Evolutionary conservation across 1,284 basidiomycete genomes (phyloP).

Genomic region (Phaffia rhodozyma): DNA sequence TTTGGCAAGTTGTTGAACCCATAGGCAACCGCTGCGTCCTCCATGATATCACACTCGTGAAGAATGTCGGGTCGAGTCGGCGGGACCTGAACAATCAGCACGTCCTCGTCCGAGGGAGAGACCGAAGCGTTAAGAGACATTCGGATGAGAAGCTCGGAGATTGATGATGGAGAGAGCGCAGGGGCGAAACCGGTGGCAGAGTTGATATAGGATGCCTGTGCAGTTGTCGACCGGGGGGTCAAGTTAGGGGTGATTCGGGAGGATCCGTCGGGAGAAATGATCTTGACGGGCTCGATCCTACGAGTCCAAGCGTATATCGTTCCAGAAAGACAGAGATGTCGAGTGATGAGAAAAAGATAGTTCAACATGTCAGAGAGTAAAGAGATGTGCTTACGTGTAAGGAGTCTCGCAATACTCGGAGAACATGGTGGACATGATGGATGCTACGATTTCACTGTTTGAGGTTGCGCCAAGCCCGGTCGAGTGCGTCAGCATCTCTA

Average conservation of each 20-base stretch:
- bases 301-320: neutral
- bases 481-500: conserved; percentile 3
- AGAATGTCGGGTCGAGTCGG: conserved; percentile 91
- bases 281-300: conserved; percentile 80
- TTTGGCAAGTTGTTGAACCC: conserved; percentile 94
- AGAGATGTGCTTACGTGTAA: conserved; percentile 56
- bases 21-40: conserved; percentile 94
- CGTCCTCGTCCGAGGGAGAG: conserved; percentile 45
- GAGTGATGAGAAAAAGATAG: neutral
- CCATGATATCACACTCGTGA: conserved; percentile 97
- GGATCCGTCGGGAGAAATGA: conserved; percentile 65
- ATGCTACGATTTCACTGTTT: conserved; percentile 65
- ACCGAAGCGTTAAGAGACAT: conserved; percentile 57
- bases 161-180: conserved; percentile 48
- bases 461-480: too few relatives aligned
- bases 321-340: neutral
- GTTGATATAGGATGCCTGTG: conserved; percentile 84
- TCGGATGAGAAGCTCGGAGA: conserved; percentile 53
- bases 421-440: conserved; percentile 93
- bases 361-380: neutral
- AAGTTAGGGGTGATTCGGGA: conserved; percentile 70
- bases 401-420: conserved; percentile 88
- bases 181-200: conserved; percentile 69
- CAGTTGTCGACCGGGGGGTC: conserved; percentile 55
- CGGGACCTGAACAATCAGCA: conserved; percentile 62